A percentile compares a stretch with the other conserved stretches of the same genome.
Evolutionary conservation across 2,329 filamentous ascomycete genomes (phyloP).

Genomic region (Cryphonectria japonica): DNA sequence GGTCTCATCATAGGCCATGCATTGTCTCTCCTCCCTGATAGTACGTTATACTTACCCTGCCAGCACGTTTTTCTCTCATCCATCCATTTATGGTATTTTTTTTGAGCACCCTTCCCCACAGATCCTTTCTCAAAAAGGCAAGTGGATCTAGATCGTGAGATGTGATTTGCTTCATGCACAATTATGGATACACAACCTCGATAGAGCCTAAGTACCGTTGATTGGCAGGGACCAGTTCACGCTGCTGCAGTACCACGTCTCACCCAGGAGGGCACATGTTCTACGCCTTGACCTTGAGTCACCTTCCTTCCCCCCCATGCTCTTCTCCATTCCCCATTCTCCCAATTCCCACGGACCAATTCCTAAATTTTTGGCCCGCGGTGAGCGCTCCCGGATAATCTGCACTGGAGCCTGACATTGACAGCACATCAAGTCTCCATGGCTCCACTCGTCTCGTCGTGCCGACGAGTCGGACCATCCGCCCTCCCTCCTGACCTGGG

Average conservation of each 20-base stretch:
- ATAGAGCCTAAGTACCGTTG: slow-evolving; percentile 2
- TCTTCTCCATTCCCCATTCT: not conserved
- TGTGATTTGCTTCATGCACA: slow-evolving; percentile 13
- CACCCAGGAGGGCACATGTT: slow-evolving; percentile 7
- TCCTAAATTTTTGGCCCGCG: slow-evolving; percentile 11
- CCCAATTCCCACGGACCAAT: not conserved
- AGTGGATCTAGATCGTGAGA: slow-evolving; percentile 5
- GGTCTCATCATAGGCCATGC: not conserved
- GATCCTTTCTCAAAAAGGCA: not conserved
- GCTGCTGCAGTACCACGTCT: slow-evolving; percentile 21
- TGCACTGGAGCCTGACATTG: slow-evolving; percentile 15
- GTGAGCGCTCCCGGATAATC: slow-evolving; percentile 17
- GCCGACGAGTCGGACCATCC: slow-evolving; percentile 19
- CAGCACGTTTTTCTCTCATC: not conserved
- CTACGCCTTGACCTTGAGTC: not conserved
- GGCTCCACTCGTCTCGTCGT: slow-evolving; percentile 11
- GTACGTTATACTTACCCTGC: not conserved
- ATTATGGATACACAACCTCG: not conserved
- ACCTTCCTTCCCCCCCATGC: not conserved
- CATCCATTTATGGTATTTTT: too few species aligned
- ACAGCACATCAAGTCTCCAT: slow-evolving; percentile 18
- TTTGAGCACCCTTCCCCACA: not conserved
- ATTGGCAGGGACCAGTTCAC: slow-evolving; percentile 19
- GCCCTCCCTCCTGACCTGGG: not conserved
- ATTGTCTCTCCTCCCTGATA: not conserved